These are phyloP conservation scores for Claviceps pazoutovae DNA, from an alignment of 2,329 filamentous ascomycete genomes.

Conservation along the genomic window DNA sequence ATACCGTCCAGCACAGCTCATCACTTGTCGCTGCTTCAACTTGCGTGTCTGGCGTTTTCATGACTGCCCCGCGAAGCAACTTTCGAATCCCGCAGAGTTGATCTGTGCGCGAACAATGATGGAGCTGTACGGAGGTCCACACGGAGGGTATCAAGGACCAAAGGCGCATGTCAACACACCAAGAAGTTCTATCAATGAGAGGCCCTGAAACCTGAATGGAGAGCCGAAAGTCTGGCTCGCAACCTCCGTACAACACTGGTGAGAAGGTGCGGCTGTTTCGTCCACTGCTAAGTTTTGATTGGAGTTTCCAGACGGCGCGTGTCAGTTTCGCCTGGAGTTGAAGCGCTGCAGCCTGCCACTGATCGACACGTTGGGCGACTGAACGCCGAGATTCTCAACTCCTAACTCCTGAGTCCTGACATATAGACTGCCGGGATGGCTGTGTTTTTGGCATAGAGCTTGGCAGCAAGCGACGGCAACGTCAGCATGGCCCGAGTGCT, in stretches of 20 bases:
- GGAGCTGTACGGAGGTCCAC: background rate
- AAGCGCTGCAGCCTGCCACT: background rate
- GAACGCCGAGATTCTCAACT: too few species aligned
- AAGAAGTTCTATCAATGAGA: too few species aligned
- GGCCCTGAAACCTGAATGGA: too few species aligned
- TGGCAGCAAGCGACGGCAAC: background rate
- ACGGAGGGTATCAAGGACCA: background rate
- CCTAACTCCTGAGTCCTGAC: too few species aligned
- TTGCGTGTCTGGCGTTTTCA: too few species aligned
- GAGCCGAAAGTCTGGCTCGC: background rate
- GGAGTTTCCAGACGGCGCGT: background rate
- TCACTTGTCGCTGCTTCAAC: too few species aligned
- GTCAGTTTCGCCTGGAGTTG: background rate
- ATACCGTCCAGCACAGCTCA: too few species aligned
- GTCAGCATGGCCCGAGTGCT: background rate
- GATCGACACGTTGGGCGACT: background rate
- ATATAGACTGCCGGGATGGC: background rate
- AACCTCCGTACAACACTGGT: background rate
- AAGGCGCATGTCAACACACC: too few species aligned
- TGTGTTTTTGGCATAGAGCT: background rate
- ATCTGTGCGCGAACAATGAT: background rate
- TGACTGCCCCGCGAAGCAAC: background rate
- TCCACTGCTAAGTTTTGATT: background rate
- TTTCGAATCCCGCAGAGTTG: background rate
- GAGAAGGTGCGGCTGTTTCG: background rate